These are phyloP conservation scores for Picea engelmannii DNA, from an alignment of 83 land plant genomes.

Conservation along the genomic window DNA sequence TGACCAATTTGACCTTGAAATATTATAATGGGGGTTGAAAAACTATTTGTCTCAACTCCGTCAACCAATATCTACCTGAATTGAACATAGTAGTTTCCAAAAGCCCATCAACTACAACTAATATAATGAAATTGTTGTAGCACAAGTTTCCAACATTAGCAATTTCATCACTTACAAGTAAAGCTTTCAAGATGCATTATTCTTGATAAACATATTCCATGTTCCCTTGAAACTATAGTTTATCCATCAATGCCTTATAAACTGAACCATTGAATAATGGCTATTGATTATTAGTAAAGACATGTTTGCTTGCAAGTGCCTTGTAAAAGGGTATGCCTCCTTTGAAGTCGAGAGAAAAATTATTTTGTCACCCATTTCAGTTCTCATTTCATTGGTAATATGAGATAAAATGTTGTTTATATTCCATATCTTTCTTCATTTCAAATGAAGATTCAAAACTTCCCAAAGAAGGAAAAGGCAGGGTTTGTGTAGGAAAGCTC, in stretches of 20 bases:
- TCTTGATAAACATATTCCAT: not conserved
- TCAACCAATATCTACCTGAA: too few species aligned
- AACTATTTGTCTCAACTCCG: not conserved
- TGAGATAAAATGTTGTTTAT: not conserved
- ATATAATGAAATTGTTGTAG: not conserved
- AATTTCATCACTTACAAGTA: not conserved
- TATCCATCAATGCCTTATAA: conserved; percentile 5
- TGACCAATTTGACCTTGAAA: conserved; percentile 2
- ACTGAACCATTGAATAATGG: not conserved
- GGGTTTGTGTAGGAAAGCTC: not conserved
- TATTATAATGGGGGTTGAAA: not conserved
- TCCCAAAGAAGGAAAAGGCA: not conserved
- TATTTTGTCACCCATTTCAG: not conserved
- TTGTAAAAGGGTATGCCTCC: conserved; percentile 1
- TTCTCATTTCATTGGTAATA: not conserved
- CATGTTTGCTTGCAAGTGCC: not conserved
- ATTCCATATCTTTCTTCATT: conserved; percentile 5
- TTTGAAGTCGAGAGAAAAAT: not conserved
- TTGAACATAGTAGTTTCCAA: not conserved
- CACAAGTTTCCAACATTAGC: not conserved
- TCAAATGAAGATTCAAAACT: not conserved
- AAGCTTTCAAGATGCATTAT: not conserved
- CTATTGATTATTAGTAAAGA: not conserved
- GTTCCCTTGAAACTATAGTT: not conserved
- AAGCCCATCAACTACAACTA: not conserved